phyloP scores from a whole-genome alignment of 2,329 filamentous ascomycete genomes.

The Cryphonectria japonica region DNA sequence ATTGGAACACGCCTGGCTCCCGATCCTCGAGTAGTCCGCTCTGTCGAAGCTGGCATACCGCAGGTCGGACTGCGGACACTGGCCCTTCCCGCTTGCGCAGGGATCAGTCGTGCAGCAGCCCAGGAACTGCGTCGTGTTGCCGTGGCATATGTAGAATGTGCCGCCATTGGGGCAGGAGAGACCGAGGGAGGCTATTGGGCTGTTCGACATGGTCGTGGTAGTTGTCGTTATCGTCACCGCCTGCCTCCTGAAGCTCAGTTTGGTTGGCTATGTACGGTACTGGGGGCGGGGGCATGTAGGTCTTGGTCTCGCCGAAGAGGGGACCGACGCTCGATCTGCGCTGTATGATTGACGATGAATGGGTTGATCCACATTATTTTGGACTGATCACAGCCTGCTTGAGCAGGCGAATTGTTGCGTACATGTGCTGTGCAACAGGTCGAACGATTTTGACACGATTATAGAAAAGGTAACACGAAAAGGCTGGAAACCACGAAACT shows the following conservation, averaged over 20 bases:
- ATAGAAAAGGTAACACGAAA: neutral
- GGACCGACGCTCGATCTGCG: neutral
- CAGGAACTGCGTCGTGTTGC: constrained; percentile 40
- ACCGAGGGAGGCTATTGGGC: constrained; percentile 22
- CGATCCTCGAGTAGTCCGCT: constrained; percentile 35
- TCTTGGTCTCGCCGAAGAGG: neutral
- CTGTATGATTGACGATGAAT: neutral
- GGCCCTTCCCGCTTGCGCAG: constrained; percentile 37
- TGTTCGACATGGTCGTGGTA: constrained; percentile 9
- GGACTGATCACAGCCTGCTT: neutral
- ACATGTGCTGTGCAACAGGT: neutral
- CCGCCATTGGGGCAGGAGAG: constrained; percentile 37
- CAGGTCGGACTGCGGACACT: constrained; percentile 40
- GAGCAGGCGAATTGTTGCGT: neutral
- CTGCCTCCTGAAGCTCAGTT: neutral
- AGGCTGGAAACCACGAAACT: neutral
- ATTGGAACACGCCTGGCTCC: constrained; percentile 39
- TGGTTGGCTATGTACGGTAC: neutral
- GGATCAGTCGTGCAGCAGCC: constrained; percentile 47
- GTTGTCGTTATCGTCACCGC: neutral
- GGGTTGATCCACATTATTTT: neutral
- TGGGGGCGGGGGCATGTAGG: neutral
- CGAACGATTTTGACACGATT: neutral
- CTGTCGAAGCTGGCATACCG: constrained; percentile 37
- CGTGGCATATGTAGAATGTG: constrained; percentile 42